Conservation (phyloP, 768 basidiomycete species). For the Polyporus arcularius region DNA sequence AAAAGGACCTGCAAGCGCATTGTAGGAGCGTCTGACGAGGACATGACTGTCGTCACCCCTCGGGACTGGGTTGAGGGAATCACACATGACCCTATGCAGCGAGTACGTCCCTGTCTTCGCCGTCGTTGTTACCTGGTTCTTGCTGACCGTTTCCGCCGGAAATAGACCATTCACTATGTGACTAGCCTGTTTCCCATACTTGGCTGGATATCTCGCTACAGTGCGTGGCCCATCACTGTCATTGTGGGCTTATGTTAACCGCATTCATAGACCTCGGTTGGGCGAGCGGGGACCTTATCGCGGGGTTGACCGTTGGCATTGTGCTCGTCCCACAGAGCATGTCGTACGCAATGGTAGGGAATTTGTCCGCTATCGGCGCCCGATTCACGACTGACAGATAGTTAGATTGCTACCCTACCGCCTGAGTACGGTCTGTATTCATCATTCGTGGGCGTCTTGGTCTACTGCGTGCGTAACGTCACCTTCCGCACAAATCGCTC, state of each 20-base stretch:
- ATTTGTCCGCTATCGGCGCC: background rate
- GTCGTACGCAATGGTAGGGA: constrained; percentile 73
- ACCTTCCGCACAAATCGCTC: background rate
- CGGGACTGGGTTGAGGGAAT: constrained; percentile 50
- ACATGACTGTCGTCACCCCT: constrained; percentile 58
- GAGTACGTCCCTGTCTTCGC: constrained; percentile 9
- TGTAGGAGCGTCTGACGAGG: constrained; percentile 60
- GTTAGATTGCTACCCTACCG: constrained; percentile 77
- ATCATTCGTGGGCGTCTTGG: constrained; percentile 82
- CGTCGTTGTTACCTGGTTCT: background rate
- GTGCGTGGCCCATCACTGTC: constrained; percentile 40
- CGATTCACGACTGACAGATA: background rate
- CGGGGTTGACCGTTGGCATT: constrained; percentile 90
- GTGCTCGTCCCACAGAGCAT: constrained; percentile 92
- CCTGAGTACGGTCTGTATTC: constrained; percentile 92
- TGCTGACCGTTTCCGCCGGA: constrained; percentile 11
- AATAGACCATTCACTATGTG: constrained; percentile 62
- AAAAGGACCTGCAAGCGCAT: constrained; percentile 57
- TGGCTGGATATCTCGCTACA: constrained; percentile 84
- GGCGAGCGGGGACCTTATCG: constrained; percentile 85
- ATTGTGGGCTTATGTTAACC: background rate
- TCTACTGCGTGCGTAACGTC: constrained; percentile 66
- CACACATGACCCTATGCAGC: constrained; percentile 43
- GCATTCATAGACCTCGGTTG: constrained; percentile 50
- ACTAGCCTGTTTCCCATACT: constrained; percentile 81